These are phyloP conservation scores for Kregervanrija pseudodelftensis DNA, from an alignment of 805 yeast genomes.

Conservation along the genomic window DNA sequence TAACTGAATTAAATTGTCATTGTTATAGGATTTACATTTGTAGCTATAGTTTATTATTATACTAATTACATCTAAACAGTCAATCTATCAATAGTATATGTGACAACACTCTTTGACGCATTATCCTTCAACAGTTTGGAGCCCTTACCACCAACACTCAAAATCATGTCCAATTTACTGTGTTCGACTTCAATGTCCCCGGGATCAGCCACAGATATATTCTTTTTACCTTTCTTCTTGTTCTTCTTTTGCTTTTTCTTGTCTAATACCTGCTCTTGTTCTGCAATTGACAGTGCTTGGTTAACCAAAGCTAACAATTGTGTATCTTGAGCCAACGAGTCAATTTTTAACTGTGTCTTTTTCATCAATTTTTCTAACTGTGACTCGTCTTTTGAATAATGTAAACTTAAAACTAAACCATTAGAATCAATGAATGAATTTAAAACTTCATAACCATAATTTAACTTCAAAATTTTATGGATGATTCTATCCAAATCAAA, in stretches of 20 bases:
- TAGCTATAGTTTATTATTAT: not conserved
- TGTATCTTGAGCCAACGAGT: constrained; percentile 32
- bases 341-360: constrained; percentile 36
- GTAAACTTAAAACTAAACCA: constrained; percentile 60
- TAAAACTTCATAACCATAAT: constrained; percentile 54
- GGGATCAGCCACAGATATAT: not conserved
- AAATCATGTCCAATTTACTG: constrained; percentile 18
- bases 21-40: not conserved
- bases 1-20: too few species aligned
- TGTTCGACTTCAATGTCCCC: constrained; percentile 19
- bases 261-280: constrained; percentile 9
- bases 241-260: constrained; percentile 9
- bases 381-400: constrained; percentile 39
- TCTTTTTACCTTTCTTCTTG: constrained; percentile 15
- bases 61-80: constrained; percentile 21
- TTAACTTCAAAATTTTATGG: constrained; percentile 36
- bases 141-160: constrained; percentile 17
- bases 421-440: constrained; percentile 64
- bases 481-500: constrained; percentile 37
- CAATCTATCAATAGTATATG: constrained; percentile 47
- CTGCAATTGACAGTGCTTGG: constrained; percentile 31
- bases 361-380: constrained; percentile 38
- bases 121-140: constrained; percentile 17
- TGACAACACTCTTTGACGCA: constrained; percentile 39
- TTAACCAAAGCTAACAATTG: constrained; percentile 40